Evolutionary conservation across 371 early-diverging fungal genomes (phyloP), one percentile per base, ranked within the genome.

Genomic region (Actinomortierella ambigua): DNA sequence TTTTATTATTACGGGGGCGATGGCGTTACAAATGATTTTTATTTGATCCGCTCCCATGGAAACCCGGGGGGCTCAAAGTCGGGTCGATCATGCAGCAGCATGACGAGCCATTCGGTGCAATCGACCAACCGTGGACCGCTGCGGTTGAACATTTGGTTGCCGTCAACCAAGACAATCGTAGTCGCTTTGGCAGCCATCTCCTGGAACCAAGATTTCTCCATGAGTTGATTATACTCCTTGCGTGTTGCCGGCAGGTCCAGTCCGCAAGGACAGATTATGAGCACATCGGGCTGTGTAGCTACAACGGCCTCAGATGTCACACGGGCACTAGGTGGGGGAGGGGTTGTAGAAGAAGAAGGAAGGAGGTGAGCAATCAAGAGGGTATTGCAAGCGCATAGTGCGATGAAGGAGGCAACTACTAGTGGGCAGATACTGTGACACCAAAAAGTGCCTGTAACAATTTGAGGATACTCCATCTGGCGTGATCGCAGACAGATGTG

Each of bases 91-190:
- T 93, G 93, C 34, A 93, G 78, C 48, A 93, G 76, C 71, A 85
- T 88, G 23, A 93, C 93, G 6, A 93, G 85, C 93, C 94, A 93
- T 44, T 79, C 78, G 65, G 82, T 46, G 61, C 85, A 79, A 60
- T 77, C 77, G 3, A 75, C 61, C 5, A 77, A 63, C 50, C 79
- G 79, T 18, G 85, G 85, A 11, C 87, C 85, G 14, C 85, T 85
- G 11, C 87, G 79, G 54, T 87, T 87, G 62, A 85, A 87, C 85
- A 87, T 85, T 56, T 81, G 81, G 53, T 81, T 81, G 3, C 81
- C 81, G 24, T 81, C 80, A 20, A 81, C 78, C 1, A 81, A 41
- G 6, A 65, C 76, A 9, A 79, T 53, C 1, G 65, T 69, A 22
- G 68, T 61, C 2, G 70, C 77, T 17, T 67, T 61, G 13, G 59